Evolutionary conservation across 345 rosid genomes (phyloP).

Genomic region (Bruguiera parviflora): DNA sequence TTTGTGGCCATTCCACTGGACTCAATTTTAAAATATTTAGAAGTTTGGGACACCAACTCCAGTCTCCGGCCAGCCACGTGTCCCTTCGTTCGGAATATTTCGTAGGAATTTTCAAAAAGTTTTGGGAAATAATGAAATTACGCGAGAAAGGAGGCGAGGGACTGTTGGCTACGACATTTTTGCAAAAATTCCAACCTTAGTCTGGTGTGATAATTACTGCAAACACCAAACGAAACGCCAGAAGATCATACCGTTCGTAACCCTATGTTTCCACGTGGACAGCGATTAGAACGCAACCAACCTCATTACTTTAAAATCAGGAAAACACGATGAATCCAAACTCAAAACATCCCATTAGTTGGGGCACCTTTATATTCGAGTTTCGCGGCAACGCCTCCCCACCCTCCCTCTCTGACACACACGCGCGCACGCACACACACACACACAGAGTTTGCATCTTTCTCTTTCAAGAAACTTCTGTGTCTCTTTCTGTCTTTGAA

Average conservation of each 20-base stretch:
- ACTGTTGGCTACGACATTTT: background rate
- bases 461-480: conserved; percentile 9
- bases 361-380: conserved; percentile 57
- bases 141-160: background rate
- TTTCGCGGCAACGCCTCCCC: conserved; percentile 72
- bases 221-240: background rate
- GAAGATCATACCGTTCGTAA: background rate
- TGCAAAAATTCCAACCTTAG: conserved; percentile 14
- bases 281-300: background rate
- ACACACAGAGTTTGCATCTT: background rate
- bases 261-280: background rate
- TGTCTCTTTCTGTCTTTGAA: conserved; percentile 17
- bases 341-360: conserved; percentile 28
- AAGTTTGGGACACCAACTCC: too few relatives aligned
- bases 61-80: too few relatives aligned
- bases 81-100: too few relatives aligned
- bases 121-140: background rate
- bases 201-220: background rate
- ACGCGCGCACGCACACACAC: too few relatives aligned
- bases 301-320: too few relatives aligned
- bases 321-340: background rate
- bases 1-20: too few relatives aligned
- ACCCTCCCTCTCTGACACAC: conserved; percentile 12
- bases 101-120: background rate
- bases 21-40: too few relatives aligned